Evolutionary conservation across 2,329 filamentous ascomycete species (phyloP).

Genomic region (Sphaerulina vaccinii): DNA sequence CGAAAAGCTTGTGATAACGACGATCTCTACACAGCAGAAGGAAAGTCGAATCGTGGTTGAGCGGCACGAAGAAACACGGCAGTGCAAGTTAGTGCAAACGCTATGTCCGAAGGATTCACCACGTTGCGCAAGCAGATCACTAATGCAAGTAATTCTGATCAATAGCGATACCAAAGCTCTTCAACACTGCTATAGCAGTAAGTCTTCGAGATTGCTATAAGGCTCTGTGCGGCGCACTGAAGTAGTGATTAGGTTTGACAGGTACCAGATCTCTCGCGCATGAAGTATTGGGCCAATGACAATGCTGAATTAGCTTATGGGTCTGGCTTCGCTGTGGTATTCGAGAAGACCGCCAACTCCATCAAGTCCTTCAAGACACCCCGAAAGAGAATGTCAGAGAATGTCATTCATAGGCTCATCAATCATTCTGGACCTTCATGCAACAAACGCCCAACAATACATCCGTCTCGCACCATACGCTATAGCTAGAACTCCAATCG

Average conservation of each 20-base stretch:
- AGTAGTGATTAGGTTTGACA: not conserved
- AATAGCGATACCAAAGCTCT: not conserved
- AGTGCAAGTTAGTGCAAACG: not conserved
- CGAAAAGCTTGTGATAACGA: not conserved
- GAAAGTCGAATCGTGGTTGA: not conserved
- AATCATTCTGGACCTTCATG: not conserved
- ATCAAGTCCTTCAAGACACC: not conserved
- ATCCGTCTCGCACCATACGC: conserved; percentile 24
- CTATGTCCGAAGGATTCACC: not conserved
- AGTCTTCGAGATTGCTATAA: not conserved
- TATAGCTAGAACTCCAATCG: conserved; percentile 24
- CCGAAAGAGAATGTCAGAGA: not conserved
- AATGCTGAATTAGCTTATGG: no score
- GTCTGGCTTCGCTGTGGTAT: no score
- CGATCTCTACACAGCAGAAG: not conserved
- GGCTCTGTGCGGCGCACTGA: not conserved
- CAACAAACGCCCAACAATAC: conserved; percentile 24
- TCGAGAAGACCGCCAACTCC: no score
- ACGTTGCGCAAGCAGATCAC: not conserved
- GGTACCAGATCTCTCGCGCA: not conserved
- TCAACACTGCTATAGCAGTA: not conserved
- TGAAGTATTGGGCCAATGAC: not conserved
- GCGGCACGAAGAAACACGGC: not conserved
- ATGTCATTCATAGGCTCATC: not conserved
- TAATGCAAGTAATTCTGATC: not conserved